Evolutionary conservation across 441 rosid genomes (phyloP).

Genomic region (Aleurites moluccanus): DNA sequence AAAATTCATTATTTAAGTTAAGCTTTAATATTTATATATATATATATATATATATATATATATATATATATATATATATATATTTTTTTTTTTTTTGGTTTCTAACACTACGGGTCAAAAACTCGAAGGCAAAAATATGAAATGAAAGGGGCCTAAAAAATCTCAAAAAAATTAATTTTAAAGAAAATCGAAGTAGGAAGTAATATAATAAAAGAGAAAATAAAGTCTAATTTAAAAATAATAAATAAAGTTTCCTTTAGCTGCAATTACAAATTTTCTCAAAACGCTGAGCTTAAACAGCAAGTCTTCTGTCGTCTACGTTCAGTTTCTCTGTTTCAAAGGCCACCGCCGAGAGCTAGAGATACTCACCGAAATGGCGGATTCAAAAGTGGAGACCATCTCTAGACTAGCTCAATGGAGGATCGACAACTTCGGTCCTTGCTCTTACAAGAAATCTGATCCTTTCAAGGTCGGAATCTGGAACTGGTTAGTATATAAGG

Average conservation of each 20-base stretch:
- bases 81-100: too few species aligned
- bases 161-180: too few species aligned
- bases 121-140: too few species aligned
- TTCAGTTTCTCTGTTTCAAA: neutral
- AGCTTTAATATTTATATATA: too few species aligned
- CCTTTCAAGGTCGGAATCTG: slow-evolving; percentile 90
- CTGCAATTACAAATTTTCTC: neutral
- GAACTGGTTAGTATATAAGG: slow-evolving; percentile 58
- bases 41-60: too few species aligned
- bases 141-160: too few species aligned
- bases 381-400: slow-evolving; percentile 83
- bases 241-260: neutral
- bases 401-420: slow-evolving; percentile 93
- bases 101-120: too few species aligned
- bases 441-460: slow-evolving; percentile 76
- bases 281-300: neutral
- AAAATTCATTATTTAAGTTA: too few species aligned
- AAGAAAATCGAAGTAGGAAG: too few species aligned
- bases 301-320: neutral
- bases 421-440: slow-evolving; percentile 79
- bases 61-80: too few species aligned
- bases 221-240: too few species aligned
- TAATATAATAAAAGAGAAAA: too few species aligned
- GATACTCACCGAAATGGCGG: slow-evolving; percentile 43
- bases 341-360: neutral